phyloP scores from a whole-genome alignment of 1,284 basidiomycete genomes.

The Leccinum solheimii region DNA sequence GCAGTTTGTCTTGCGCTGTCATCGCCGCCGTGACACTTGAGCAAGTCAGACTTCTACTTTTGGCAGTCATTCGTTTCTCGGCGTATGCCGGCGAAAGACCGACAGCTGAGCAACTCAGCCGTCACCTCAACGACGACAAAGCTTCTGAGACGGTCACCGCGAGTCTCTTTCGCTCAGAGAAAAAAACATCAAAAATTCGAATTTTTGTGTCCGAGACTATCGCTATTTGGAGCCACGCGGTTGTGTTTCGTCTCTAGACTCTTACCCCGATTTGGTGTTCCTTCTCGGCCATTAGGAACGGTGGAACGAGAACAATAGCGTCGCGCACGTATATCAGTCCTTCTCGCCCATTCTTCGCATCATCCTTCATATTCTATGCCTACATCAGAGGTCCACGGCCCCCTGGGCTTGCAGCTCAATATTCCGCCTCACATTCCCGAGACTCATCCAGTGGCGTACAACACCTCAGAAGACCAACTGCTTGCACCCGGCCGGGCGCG shows the following conservation, averaged over 20 bases:
- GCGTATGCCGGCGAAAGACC: conserved; percentile 22
- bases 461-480: conserved; percentile 11
- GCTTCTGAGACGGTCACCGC: not conserved
- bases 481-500: conserved; percentile 13
- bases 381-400: conserved; percentile 22
- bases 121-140: conserved; percentile 9
- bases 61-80: conserved; percentile 22
- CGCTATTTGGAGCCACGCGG: not conserved
- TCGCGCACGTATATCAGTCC: conserved; percentile 2
- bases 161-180: not conserved
- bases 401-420: conserved; percentile 23
- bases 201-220: conserved; percentile 2
- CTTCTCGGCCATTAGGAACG: conserved; percentile 3
- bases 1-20: conserved; percentile 14
- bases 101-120: conserved; percentile 24
- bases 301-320: conserved; percentile 21
- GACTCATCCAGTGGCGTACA: conserved; percentile 12
- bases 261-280: conserved; percentile 26
- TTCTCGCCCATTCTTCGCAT: not conserved
- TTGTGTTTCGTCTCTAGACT: conserved; percentile 1
- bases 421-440: conserved; percentile 17
- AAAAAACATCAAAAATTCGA: not conserved
- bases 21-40: not conserved
- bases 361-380: conserved; percentile 17
- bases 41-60: not conserved